Percentiles rank a stretch among this genome's conserved stretches.
These are phyloP conservation scores for Trichoderma arundinaceum DNA, from an alignment of 2,329 filamentous ascomycete species.

Conservation along the genomic window DNA sequence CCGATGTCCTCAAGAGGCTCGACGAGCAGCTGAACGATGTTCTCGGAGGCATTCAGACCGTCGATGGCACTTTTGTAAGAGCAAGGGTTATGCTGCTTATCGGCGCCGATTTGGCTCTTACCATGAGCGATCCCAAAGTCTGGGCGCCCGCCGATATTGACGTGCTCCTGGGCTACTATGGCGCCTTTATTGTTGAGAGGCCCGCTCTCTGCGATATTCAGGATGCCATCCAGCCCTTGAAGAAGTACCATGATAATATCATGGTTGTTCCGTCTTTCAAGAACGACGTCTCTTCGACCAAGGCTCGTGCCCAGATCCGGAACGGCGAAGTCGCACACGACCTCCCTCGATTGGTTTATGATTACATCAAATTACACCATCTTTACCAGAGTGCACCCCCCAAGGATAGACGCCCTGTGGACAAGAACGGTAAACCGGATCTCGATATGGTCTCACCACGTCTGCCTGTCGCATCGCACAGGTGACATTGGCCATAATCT, in stretches of 20 bases:
- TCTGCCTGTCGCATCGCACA: conserved; percentile 23
- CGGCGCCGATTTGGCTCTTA: conserved; percentile 73
- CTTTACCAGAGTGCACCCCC: conserved; percentile 58
- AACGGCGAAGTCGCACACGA: conserved; percentile 80
- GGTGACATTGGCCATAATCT: conserved; percentile 9
- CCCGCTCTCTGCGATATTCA: conserved; percentile 79
- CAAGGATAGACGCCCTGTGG: conserved; percentile 18
- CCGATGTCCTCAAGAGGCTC: conserved; percentile 84
- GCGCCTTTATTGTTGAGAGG: conserved; percentile 79
- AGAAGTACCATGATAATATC: conserved; percentile 79
- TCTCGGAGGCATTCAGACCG: conserved; percentile 73
- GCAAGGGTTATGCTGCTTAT: conserved; percentile 78
- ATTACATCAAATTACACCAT: conserved; percentile 69
- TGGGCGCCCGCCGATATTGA: conserved; percentile 84
- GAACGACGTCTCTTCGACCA: conserved; percentile 77
- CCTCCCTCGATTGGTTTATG: conserved; percentile 70
- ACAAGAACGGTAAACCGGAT: conserved; percentile 15
- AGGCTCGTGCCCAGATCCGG: conserved; percentile 78
- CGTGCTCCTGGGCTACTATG: conserved; percentile 80
- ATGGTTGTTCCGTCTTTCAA: conserved; percentile 85
- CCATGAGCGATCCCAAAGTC: conserved; percentile 70
- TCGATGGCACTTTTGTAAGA: conserved; percentile 64
- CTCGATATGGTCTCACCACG: conserved; percentile 23
- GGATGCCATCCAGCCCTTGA: conserved; percentile 75
- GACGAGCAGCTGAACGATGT: conserved; percentile 82